A percentile compares a stretch with the other conserved stretches of the same genome.
These are phyloP conservation scores for Scheffersomyces insectosa DNA, from an alignment of 1,139 yeast species.

Conservation along the genomic window DNA sequence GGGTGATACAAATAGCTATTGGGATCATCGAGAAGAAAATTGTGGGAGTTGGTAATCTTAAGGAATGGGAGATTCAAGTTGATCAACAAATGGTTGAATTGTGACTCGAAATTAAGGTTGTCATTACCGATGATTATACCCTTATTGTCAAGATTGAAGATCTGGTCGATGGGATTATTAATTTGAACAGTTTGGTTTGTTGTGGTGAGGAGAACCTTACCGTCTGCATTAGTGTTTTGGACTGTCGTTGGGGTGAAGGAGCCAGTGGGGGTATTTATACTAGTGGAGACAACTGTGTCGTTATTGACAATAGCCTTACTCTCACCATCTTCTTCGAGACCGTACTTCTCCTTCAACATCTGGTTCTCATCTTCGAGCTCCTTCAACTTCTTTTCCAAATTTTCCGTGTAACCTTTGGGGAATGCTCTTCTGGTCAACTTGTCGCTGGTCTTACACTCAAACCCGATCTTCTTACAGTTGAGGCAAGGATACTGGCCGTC, in stretches of 20 bases:
- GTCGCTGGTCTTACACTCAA: conserved; percentile 71
- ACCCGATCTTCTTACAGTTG: conserved; percentile 63
- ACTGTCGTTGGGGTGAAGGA: not conserved
- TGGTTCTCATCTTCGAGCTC: conserved; percentile 61
- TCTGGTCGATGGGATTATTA: conserved; percentile 51
- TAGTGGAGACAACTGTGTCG: not conserved
- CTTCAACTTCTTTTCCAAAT: conserved; percentile 61
- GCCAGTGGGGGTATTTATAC: not conserved
- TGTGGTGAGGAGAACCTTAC: conserved; percentile 6
- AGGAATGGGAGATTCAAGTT: conserved; percentile 48
- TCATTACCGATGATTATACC: conserved; percentile 52
- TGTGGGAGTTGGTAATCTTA: conserved; percentile 49
- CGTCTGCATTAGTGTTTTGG: conserved; percentile 3
- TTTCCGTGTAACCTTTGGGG: conserved; percentile 66
- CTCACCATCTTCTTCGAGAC: conserved; percentile 2
- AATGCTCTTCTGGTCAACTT: conserved; percentile 64
- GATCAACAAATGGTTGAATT: conserved; percentile 47
- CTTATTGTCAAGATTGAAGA: conserved; percentile 45
- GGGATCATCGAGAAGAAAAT: conserved; percentile 45
- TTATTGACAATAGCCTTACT: not conserved
- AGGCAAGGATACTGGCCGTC: conserved; percentile 73
- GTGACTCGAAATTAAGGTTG: conserved; percentile 50
- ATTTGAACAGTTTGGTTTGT: conserved; percentile 27
- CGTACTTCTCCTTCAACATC: conserved; percentile 26
- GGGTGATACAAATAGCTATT: conserved; percentile 47